Conservation (phyloP, 106 monocot genomes). For the Ottelia alismoides region DNA sequence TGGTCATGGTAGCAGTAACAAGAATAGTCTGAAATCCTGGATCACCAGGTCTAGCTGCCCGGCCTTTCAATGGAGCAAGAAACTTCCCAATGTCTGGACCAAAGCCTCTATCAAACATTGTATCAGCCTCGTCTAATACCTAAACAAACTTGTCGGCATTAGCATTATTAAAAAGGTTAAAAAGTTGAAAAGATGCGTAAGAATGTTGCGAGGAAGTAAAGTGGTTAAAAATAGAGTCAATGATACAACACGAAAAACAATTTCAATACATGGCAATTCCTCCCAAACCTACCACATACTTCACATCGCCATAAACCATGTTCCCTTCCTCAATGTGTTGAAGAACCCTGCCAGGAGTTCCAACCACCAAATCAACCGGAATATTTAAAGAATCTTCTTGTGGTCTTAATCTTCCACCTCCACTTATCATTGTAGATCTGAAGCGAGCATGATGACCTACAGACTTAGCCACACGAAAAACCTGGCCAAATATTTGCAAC, state of each 20-base stretch:
- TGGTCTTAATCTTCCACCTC: conserved; percentile 76
- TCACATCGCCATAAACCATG: conserved; percentile 93
- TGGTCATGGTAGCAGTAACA: conserved; percentile 92
- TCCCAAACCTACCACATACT: conserved; percentile 61
- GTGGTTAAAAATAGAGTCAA: too few species aligned
- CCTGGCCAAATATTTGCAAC: conserved; percentile 23
- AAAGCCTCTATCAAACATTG: conserved; percentile 97
- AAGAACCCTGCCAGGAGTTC: conserved; percentile 89
- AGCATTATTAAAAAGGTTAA: too few species aligned
- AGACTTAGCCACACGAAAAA: conserved; percentile 80
- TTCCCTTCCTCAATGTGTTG: conserved; percentile 95
- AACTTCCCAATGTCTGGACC: conserved; percentile 95
- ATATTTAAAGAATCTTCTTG: conserved; percentile 83
- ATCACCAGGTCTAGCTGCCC: conserved; percentile 61
- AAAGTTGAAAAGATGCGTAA: too few species aligned
- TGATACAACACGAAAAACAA: too few species aligned
- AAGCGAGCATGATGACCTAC: conserved; percentile 93
- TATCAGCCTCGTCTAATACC: conserved; percentile 97
- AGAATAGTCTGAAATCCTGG: conserved; percentile 84
- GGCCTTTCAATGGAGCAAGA: conserved; percentile 71
- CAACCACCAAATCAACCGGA: conserved; percentile 88
- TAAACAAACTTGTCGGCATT: too few species aligned
- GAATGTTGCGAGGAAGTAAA: too few species aligned
- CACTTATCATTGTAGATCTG: conserved; percentile 85
- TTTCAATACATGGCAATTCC: too few species aligned